A percentile compares a stretch with the other conserved stretches of the same genome.
Conservation (phyloP, 352 stramenopile genomes). For the Pythium phragmiticola region DNA sequence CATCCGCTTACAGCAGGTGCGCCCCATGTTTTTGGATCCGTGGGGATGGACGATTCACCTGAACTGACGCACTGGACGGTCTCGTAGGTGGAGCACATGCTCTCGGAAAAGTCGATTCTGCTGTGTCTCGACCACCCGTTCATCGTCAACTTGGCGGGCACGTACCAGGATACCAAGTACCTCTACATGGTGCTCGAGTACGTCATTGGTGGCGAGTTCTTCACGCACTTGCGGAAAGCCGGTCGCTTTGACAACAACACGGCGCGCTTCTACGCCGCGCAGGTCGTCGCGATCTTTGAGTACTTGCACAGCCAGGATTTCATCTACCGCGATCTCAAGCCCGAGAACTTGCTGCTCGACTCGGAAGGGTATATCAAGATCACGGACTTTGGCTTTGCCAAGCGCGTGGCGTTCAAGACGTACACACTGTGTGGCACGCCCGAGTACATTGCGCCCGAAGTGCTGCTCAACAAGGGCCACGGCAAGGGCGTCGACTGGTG, state of each 20-base stretch:
- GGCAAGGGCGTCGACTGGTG: constrained; percentile 95
- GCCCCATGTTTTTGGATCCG: not conserved
- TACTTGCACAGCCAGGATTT: constrained; percentile 96
- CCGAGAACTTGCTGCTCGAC: constrained; percentile 95
- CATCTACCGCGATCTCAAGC: constrained; percentile 97
- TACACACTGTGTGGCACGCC: constrained; percentile 93
- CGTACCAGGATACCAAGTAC: constrained; percentile 94
- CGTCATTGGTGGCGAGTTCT: constrained; percentile 97
- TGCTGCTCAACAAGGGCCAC: constrained; percentile 89
- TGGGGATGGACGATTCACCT: too few relatives aligned
- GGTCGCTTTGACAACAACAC: constrained; percentile 92
- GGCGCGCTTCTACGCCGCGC: constrained; percentile 92
- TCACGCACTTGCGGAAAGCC: constrained; percentile 94
- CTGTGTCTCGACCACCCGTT: constrained; percentile 93
- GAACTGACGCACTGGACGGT: not conserved
- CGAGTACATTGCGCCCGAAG: constrained; percentile 92
- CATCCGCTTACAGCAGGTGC: constrained; percentile 92
- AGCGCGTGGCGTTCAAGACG: constrained; percentile 94
- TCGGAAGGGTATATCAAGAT: constrained; percentile 95
- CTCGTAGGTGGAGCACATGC: constrained; percentile 94
- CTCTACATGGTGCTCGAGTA: constrained; percentile 99
- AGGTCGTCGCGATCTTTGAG: constrained; percentile 96
- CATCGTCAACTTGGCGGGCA: constrained; percentile 94
- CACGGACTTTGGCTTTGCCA: constrained; percentile 93
- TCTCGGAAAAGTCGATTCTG: constrained; percentile 96